These are phyloP conservation scores for Aspergillus ibericus DNA, from an alignment of 2,329 filamentous ascomycete species.

Conservation along the genomic window DNA sequence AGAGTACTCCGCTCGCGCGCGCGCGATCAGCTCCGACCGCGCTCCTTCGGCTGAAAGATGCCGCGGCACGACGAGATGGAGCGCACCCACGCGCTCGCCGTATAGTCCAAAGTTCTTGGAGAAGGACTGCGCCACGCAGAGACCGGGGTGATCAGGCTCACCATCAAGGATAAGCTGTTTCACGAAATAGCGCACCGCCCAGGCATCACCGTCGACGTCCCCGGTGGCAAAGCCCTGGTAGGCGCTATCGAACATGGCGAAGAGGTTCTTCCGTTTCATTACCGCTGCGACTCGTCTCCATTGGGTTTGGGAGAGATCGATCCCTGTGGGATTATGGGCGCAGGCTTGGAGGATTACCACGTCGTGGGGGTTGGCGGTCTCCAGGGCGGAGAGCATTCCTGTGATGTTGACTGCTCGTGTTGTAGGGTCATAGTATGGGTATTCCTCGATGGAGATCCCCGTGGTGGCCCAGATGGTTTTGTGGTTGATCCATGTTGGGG, in stretches of 20 bases:
- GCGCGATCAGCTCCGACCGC: conserved; percentile 1
- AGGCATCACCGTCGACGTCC: conserved; percentile 73
- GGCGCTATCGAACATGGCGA: conserved; percentile 90
- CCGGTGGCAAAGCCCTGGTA: conserved; percentile 94
- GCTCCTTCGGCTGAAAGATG: conserved; percentile 2
- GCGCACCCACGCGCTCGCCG: conserved; percentile 83
- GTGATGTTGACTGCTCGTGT: not conserved
- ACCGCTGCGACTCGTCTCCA: conserved; percentile 78
- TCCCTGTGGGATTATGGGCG: conserved; percentile 93
- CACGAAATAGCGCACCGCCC: conserved; percentile 80
- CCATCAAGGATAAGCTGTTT: not conserved
- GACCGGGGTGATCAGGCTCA: not conserved
- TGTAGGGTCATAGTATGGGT: not conserved
- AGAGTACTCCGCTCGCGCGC: conserved; percentile 32
- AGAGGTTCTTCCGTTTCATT: conserved; percentile 71
- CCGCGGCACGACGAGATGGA: conserved; percentile 57
- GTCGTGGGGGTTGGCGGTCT: conserved; percentile 74
- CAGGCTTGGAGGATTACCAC: conserved; percentile 87
- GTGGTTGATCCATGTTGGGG: conserved; percentile 94
- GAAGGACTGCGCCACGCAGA: conserved; percentile 52
- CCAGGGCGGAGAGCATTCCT: conserved; percentile 30
- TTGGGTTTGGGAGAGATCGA: conserved; percentile 80
- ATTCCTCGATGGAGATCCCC: not conserved
- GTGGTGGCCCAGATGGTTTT: conserved; percentile 72
- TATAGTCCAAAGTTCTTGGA: conserved; percentile 71